Conservation (phyloP, 495 filamentous ascomycete genomes). For the Neurospora sublineolata region DNA sequence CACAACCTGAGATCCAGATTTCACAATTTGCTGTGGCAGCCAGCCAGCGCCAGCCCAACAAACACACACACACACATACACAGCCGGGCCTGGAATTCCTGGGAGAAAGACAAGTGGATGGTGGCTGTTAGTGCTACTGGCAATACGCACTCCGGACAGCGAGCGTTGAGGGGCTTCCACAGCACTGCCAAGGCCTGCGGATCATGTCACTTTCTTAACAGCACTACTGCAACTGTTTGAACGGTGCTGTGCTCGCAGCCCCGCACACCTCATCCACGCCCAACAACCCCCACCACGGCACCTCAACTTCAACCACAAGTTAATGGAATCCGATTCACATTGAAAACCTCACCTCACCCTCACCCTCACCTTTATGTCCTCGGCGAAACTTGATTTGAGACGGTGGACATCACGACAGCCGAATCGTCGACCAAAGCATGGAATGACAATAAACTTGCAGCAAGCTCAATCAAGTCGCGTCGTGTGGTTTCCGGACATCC, state of each 20-base stretch:
- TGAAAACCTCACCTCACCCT: neutral
- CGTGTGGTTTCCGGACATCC: neutral
- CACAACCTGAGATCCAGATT: constrained; percentile 9
- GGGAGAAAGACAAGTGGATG: neutral
- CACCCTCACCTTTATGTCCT: neutral
- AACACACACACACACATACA: neutral
- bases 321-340: neutral
- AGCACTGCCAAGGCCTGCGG: neutral
- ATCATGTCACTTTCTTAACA: neutral
- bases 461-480: neutral
- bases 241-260: neutral
- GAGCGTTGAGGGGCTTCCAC: neutral
- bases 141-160: neutral
- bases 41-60: neutral
- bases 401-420: neutral
- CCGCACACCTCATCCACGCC: neutral
- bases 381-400: neutral
- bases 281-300: neutral
- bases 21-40: neutral
- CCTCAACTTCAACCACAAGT: neutral
- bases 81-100: neutral
- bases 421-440: neutral
- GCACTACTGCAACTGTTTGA: neutral
- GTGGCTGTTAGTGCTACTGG: neutral
- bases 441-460: neutral